A percentile compares a stretch with the other conserved stretches of the same genome.
Evolutionary conservation across 306 rosid genomes (phyloP).

Genomic region (Hippophae tibetana): DNA sequence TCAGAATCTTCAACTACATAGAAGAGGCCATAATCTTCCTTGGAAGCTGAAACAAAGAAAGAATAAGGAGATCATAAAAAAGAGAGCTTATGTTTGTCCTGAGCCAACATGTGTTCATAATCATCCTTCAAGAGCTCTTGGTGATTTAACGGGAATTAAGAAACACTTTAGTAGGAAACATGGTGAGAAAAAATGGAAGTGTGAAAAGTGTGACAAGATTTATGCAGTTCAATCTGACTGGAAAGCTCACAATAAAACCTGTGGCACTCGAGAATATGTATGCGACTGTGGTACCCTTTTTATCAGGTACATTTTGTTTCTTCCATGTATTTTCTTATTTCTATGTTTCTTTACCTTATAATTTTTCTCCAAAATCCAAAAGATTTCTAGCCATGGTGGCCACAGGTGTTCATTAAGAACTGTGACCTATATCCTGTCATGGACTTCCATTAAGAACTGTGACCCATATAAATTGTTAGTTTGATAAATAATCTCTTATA

Average conservation of each 20-base stretch:
- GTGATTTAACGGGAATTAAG: conserved; percentile 94
- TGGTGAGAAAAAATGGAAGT: conserved; percentile 99
- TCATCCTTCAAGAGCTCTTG: conserved; percentile 90
- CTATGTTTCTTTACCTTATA: too few species aligned
- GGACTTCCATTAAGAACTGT: too few species aligned
- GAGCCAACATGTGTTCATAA: conserved; percentile 93
- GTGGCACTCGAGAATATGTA: conserved; percentile 95
- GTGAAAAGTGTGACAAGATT: conserved; percentile 85
- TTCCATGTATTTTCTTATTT: background rate
- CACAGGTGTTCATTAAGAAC: too few species aligned
- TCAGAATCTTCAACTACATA: conserved; percentile 86
- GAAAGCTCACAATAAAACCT: conserved; percentile 95
- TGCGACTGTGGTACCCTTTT: conserved; percentile 97
- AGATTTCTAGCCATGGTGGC: too few species aligned
- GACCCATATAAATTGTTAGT: too few species aligned
- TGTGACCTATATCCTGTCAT: too few species aligned
- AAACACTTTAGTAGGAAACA: conserved; percentile 90
- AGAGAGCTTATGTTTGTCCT: conserved; percentile 92
- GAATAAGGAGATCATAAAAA: conserved; percentile 55
- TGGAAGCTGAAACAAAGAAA: conserved; percentile 92
- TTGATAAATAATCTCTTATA: too few species aligned
- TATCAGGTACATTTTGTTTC: conserved; percentile 52
- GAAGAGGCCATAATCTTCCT: conserved; percentile 88
- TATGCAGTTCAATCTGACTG: conserved; percentile 98
- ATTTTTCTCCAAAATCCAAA: too few species aligned